Evolutionary conservation across 73 alveolate genomes (phyloP).

Genomic region (Paraurostyla sp.): DNA sequence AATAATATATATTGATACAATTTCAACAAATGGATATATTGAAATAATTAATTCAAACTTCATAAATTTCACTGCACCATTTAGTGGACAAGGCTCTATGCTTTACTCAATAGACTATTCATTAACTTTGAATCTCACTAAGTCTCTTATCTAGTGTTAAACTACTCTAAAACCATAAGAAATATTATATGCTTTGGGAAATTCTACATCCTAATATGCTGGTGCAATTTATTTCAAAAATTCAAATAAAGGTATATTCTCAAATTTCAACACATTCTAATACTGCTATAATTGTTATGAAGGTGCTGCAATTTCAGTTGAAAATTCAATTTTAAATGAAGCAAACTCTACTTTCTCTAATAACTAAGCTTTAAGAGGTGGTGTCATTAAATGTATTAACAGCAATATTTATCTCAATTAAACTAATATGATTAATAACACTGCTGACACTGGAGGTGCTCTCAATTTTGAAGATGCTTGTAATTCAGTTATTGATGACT

Average conservation of each 20-base stretch:
- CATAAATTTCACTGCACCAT: constrained; percentile 1
- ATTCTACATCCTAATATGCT: not conserved
- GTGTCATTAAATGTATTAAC: constrained; percentile 13
- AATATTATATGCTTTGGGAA: not conserved
- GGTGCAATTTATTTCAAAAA: constrained; percentile 36
- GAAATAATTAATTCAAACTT: not conserved
- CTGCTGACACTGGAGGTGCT: constrained; percentile 24
- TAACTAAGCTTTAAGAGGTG: constrained; percentile 19
- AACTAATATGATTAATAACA: not conserved
- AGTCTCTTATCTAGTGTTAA: not conserved
- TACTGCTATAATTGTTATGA: not conserved
- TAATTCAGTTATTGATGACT: not conserved
- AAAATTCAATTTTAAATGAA: not conserved
- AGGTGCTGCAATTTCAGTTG: not conserved
- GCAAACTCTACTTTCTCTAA: not conserved
- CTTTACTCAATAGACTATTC: not conserved
- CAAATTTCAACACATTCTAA: not conserved
- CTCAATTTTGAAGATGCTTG: not conserved
- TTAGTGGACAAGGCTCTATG: constrained; percentile 33
- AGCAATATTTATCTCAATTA: not conserved
- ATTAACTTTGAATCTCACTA: no score
- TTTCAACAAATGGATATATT: not conserved
- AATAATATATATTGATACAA: not conserved
- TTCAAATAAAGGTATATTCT: not conserved
- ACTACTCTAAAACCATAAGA: not conserved